Percentiles rank a stretch among this genome's conserved stretches.
These are phyloP conservation scores for Datura wrightii DNA, from an alignment of 257 asterid genomes.

Conservation along the genomic window DNA sequence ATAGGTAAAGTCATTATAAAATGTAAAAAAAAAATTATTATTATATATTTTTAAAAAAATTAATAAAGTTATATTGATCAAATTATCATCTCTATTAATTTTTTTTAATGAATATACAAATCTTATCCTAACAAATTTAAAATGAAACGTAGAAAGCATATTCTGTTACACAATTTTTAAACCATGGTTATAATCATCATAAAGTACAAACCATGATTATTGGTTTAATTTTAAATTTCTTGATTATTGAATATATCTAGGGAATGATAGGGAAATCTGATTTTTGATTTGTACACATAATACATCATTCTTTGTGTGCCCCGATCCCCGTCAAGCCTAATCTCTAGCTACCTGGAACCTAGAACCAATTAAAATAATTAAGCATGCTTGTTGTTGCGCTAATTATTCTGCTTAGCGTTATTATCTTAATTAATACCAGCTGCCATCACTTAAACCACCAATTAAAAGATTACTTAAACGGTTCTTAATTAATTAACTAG, in stretches of 20 bases:
- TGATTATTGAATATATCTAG: neutral
- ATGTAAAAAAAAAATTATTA: no score
- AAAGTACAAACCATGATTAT: slow-evolving; percentile 15
- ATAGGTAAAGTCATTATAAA: no score
- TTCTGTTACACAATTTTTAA: neutral
- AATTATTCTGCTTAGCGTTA: slow-evolving; percentile 11
- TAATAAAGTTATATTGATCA: no score
- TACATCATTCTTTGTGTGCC: slow-evolving; percentile 36
- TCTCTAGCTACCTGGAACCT: slow-evolving; percentile 10
- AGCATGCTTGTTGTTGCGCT: slow-evolving; percentile 30
- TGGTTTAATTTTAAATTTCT: neutral
- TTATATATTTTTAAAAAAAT: no score
- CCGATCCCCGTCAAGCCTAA: slow-evolving; percentile 40
- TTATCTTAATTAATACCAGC: slow-evolving; percentile 12
- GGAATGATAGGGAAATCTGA: slow-evolving; percentile 13
- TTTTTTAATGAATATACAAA: no score
- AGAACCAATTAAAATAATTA: slow-evolving; percentile 6
- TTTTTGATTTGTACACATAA: neutral
- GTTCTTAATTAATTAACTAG: neutral
- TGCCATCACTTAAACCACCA: neutral
- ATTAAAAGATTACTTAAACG: neutral
- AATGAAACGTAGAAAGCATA: neutral
- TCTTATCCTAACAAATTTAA: neutral
- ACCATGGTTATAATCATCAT: slow-evolving; percentile 18
- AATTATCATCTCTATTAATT: no score